Evolutionary conservation across 306 rosid genomes (phyloP).

Genomic region (Vigna nakashimae): DNA sequence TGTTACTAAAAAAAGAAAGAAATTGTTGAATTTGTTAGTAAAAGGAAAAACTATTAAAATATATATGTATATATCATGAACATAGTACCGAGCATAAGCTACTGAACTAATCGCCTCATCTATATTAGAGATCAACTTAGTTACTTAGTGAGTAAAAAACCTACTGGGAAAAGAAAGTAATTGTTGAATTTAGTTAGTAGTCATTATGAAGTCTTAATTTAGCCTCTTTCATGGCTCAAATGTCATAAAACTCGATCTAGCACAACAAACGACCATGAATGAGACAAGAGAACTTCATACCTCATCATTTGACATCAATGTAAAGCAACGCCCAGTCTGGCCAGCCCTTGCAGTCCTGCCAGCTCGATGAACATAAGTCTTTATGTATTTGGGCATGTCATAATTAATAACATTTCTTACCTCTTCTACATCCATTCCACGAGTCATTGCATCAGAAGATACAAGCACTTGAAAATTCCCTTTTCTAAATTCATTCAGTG

Average conservation of each 20-base stretch:
- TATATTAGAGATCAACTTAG: conserved; percentile 19
- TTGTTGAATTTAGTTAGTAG: not conserved
- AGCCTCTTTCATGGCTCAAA: conserved; percentile 11
- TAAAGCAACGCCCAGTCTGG: conserved; percentile 82
- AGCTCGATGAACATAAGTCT: conserved; percentile 89
- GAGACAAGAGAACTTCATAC: conserved; percentile 53
- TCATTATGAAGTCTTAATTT: not conserved
- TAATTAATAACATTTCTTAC: conserved; percentile 85
- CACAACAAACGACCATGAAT: conserved; percentile 27
- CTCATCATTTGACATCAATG: conserved; percentile 79
- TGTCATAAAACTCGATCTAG: conserved; percentile 25
- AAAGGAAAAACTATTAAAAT: no score
- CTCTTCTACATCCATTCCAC: conserved; percentile 98
- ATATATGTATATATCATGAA: not conserved
- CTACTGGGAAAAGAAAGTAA: not conserved
- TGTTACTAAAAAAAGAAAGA: no score
- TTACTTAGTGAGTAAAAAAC: conserved; percentile 10
- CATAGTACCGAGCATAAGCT: not conserved
- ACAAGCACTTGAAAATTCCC: conserved; percentile 90
- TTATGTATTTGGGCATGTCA: conserved; percentile 78
- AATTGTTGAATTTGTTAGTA: no score
- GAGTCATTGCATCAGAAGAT: conserved; percentile 96
- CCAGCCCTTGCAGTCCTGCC: conserved; percentile 99
- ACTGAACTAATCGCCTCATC: not conserved
- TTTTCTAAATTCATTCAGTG: conserved; percentile 75